Evolutionary conservation across 2,329 filamentous ascomycete species (phyloP), one percentile per base, ranked within the genome.

Genomic region (Zopfia rhizophila): DNA sequence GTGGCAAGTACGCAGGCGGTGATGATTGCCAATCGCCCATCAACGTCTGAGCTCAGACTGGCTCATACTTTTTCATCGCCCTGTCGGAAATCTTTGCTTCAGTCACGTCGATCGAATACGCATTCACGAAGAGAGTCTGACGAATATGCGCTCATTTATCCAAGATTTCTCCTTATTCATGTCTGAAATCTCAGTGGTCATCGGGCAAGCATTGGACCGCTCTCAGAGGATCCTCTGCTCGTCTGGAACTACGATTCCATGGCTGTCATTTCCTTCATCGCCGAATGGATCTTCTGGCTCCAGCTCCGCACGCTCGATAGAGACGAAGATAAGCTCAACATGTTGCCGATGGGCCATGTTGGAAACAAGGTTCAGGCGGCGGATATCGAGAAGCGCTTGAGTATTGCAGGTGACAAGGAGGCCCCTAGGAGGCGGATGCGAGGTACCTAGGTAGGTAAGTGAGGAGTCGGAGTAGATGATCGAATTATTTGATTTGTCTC

Each of bases 81-180:
- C 68, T 83, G 11, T 76, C 81, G 0, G 83, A 87, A 65, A 84
- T 86, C 45, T 82, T 86, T 60, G 82, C 82, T 33, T 86, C 82
- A 8, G 84, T 90, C 50, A 88, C 86, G 1, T 83, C 83, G 50
- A 79, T 88, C 8, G 87, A 90, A 66, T 89, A 90, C 56, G 87
- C 86, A 13, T 90, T 85, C 71, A 88, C 85, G 61, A 89, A 90
- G 70, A 87, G 87, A n/a, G n/a, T 0, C 87, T 87, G 2, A 80
- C 81, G 29, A 83, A 78, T 65, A 88, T 90, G 85, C 61, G 68
- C 21, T 70, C 66, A 22, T 54, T 73, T 17, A 70, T 73, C n/a
- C 60, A 66, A 41, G 60, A 66, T 25, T 61, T 73, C 28, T 55
- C 60, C 31, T 63, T 69, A 22, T 72, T 73, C 62, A 71, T 64